A percentile compares a stretch with the other conserved stretches of the same genome.
Evolutionary conservation across 2,329 filamentous ascomycete genomes (phyloP).

Genomic region (Ilyonectria destructans): DNA sequence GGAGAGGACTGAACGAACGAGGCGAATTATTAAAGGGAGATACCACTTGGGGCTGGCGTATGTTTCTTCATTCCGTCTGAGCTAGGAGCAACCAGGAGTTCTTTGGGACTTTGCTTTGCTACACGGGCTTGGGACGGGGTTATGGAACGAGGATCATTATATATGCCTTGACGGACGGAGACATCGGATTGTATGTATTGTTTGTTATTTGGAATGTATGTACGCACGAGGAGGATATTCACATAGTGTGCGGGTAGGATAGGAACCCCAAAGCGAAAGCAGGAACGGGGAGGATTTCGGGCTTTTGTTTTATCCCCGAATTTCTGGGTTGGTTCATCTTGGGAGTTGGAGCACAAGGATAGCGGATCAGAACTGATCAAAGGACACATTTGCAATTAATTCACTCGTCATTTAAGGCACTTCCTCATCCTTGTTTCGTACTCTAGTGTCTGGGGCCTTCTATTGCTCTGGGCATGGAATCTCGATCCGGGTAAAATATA

Average conservation of each 20-base stretch:
- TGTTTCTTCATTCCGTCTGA: neutral
- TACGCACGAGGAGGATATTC: slow-evolving; percentile 1
- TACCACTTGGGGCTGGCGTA: neutral
- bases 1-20: neutral
- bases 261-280: neutral
- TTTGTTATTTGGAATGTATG: neutral
- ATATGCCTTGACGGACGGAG: slow-evolving; percentile 9
- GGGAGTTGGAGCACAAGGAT: slow-evolving; percentile 6
- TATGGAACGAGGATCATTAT: slow-evolving; percentile 3
- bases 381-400: slow-evolving; percentile 5
- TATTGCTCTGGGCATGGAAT: neutral
- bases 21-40: slow-evolving; percentile 23
- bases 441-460: neutral
- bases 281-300: neutral
- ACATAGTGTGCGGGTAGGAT: slow-evolving; percentile 7
- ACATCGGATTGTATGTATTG: slow-evolving; percentile 14
- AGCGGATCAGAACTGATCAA: slow-evolving; percentile 12
- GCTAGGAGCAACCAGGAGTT: slow-evolving; percentile 1
- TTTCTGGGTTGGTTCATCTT: neutral
- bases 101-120: slow-evolving; percentile 5
- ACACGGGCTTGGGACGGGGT: slow-evolving; percentile 2
- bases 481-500: neutral
- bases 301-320: neutral
- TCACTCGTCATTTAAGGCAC: neutral
- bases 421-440: too few relatives aligned